phyloP scores from a whole-genome alignment of 2,329 filamentous ascomycete species.

The Dactylellina sp. region DNA sequence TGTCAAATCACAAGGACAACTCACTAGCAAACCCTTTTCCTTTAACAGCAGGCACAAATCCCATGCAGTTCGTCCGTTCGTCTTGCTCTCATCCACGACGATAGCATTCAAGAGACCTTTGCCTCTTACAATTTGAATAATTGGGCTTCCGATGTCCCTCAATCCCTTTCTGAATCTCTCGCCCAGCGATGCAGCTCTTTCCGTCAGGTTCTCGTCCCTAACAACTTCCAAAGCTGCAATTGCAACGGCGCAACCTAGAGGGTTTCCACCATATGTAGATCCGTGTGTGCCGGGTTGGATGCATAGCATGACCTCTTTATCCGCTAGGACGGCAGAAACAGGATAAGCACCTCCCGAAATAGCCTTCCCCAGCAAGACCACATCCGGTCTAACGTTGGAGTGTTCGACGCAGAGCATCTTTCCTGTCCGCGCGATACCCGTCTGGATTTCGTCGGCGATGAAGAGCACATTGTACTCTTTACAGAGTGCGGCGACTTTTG shows the following conservation, averaged over 20 bases:
- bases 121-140: conserved; percentile 85
- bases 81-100: conserved; percentile 89
- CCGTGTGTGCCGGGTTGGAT: conserved; percentile 97
- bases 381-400: conserved; percentile 93
- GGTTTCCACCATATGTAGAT: conserved; percentile 98
- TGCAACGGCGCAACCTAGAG: conserved; percentile 91
- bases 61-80: conserved; percentile 84
- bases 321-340: conserved; percentile 90
- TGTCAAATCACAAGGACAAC: conserved; percentile 63
- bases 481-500: conserved; percentile 83
- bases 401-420: conserved; percentile 94
- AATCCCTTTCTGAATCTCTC: conserved; percentile 85
- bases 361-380: conserved; percentile 94
- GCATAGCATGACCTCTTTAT: conserved; percentile 92
- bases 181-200: conserved; percentile 83
- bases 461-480: conserved; percentile 94
- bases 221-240: conserved; percentile 95
- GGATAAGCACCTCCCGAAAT: conserved; percentile 99
- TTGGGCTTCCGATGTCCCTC: conserved; percentile 77
- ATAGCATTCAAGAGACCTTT: conserved; percentile 96
- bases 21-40: conserved; percentile 90
- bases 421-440: conserved; percentile 87
- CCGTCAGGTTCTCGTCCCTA: conserved; percentile 87
- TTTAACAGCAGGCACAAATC: conserved; percentile 96
- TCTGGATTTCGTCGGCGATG: conserved; percentile 99